Percentiles rank a stretch among this genome's conserved stretches.
These are phyloP conservation scores for Drosera capensis DNA, from an alignment of 148 eudicot species.

Conservation along the genomic window DNA sequence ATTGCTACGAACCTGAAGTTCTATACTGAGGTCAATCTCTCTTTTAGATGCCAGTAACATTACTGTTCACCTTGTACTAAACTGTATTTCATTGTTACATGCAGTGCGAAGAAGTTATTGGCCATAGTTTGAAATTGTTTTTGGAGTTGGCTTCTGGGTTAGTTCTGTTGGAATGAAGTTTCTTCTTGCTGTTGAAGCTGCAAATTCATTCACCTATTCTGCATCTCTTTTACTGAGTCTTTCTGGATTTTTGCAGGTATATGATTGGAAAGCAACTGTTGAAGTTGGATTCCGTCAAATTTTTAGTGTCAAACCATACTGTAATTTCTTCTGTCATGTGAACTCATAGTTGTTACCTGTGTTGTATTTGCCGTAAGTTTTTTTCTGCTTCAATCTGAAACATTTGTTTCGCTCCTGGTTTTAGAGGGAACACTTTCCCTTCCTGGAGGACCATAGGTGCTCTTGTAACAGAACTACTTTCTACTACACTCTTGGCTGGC, in stretches of 20 bases:
- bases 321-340: conserved; percentile 19
- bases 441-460: conserved; percentile 60
- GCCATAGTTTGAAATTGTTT: conserved; percentile 65
- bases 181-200: neutral
- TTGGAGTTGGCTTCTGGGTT: conserved; percentile 90
- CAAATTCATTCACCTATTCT: neutral
- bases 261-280: conserved; percentile 89
- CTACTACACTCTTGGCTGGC: conserved; percentile 67
- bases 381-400: conserved; percentile 3
- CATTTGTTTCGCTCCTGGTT: conserved; percentile 4
- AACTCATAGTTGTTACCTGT: conserved; percentile 1
- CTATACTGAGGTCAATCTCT: conserved; percentile 47
- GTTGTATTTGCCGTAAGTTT: neutral
- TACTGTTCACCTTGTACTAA: conserved; percentile 2
- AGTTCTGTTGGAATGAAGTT: conserved; percentile 12
- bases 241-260: conserved; percentile 33
- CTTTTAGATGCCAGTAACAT: conserved; percentile 2
- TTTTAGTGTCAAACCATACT: conserved; percentile 66
- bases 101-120: conserved; percentile 84
- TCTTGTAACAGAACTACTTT: conserved; percentile 88
- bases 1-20: conserved; percentile 82
- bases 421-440: conserved; percentile 78
- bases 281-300: conserved; percentile 80
- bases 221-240: neutral
- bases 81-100: conserved; percentile 7